Base-by-base conservation (phyloP, 2,329 filamentous ascomycete genomes). In the Magnaporthales sp. region DNA sequence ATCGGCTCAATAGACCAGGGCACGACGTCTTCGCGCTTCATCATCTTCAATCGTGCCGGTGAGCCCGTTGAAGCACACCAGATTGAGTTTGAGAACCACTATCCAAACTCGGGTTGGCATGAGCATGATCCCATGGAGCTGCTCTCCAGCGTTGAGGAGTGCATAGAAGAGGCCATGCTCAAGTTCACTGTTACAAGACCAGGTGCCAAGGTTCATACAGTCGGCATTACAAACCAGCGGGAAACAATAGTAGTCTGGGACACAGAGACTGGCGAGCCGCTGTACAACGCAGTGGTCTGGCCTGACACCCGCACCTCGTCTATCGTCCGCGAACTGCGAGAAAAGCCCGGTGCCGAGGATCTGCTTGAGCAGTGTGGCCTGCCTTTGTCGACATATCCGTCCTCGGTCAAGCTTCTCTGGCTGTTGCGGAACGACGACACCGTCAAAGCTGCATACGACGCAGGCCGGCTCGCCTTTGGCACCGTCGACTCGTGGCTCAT, bases 191-290 rank as follows among this genome's bases (percentile, higher is more conserved):
- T 85, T n/a, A 80, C 87, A 67, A 92, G 92, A 68, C 85, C 92
- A 77, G 82, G 84, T 29, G 81, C 84, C 68, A 82, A 84, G 66
- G 91, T 97, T 74, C 89, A 86, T 75, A 86, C 90, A 11, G 83
- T 97, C 70, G 93, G 93, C 67, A 91, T 97, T 75, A 96, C 92
- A 68, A 96, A 93, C 78, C 92, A 97, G 80, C 88, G 93, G 75
- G 93, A 97, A 77, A 96, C 93, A 1, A 91, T 90, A 1, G 82
- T 96, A 1, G 88, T 93, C 29, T 96, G 92, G 92, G 91, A 97
- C 76, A 86, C 83, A 72, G 83, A 85, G 70, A 95, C 91, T 0
- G 93, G 93, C 70, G 85, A 95, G 75, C 87, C 92, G 4, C 80
- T 97, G 19, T 85, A 91, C 79, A 93, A 94, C 73, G 92, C 92